These are phyloP conservation scores for Brassica incana DNA, from an alignment of 345 rosid genomes.

Conservation along the genomic window DNA sequence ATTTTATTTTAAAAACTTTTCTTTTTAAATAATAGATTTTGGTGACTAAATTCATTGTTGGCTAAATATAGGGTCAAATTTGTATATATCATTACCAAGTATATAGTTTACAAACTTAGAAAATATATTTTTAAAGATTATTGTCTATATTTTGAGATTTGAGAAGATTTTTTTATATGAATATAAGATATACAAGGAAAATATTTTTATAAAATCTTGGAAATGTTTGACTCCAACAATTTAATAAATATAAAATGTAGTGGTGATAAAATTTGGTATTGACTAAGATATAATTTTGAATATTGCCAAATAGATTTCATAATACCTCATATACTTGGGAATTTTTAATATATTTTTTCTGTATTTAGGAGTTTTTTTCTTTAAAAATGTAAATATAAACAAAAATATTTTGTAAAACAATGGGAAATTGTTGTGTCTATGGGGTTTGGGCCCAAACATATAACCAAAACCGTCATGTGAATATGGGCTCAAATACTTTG, in stretches of 20 bases:
- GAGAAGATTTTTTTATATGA: background rate
- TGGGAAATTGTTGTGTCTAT: background rate
- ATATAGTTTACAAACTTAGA: background rate
- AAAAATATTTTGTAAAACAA: background rate
- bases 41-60: background rate
- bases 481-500: constrained; percentile 51
- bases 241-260: background rate
- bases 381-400: background rate
- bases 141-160: background rate
- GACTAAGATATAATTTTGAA: background rate
- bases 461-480: background rate
- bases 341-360: background rate
- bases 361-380: background rate
- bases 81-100: background rate
- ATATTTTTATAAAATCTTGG: background rate
- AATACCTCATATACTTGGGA: background rate
- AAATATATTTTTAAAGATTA: background rate
- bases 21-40: background rate
- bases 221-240: background rate
- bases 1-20: background rate
- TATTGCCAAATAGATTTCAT: background rate
- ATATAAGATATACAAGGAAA: background rate
- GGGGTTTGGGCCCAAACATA: background rate
- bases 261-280: background rate
- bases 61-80: background rate